Evolutionary conservation across 2,329 filamentous ascomycete genomes (phyloP).

Genomic region (Cytospora schulzeri): DNA sequence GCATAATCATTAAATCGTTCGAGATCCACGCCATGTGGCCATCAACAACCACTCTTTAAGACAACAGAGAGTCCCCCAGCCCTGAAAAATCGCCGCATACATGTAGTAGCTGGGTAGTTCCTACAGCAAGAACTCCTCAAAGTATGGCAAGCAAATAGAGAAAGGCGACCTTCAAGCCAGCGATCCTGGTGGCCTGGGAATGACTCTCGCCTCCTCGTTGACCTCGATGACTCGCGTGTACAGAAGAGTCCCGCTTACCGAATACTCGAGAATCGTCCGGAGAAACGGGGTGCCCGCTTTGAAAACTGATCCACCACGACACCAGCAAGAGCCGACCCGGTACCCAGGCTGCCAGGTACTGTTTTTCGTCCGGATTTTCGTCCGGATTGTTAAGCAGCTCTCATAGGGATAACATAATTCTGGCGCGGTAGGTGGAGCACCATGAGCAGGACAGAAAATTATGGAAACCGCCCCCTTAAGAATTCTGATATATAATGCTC

Average conservation of each 20-base stretch:
- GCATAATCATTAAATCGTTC: too few species aligned
- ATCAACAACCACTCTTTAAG: too few species aligned
- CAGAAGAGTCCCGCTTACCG: not conserved
- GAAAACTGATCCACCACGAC: not conserved
- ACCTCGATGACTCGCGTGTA: not conserved
- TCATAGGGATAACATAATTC: not conserved
- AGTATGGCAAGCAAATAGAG: too few species aligned
- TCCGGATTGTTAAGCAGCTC: not conserved
- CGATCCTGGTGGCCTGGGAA: too few species aligned
- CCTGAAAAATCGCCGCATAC: too few species aligned
- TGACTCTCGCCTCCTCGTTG: too few species aligned
- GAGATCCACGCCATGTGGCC: too few species aligned
- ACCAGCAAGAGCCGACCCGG: not conserved
- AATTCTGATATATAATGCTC: conserved; percentile 6
- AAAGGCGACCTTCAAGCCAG: too few species aligned
- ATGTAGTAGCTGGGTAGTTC: too few species aligned
- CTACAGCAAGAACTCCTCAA: too few species aligned
- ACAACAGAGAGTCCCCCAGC: too few species aligned
- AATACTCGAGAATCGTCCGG: not conserved
- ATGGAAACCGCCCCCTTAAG: conserved; percentile 1
- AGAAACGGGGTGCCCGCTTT: not conserved
- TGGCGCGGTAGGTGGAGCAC: not conserved
- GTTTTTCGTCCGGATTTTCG: too few species aligned
- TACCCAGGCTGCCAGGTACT: not conserved
- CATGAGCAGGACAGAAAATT: not conserved